Base-by-base conservation (phyloP, 2,329 filamentous ascomycete genomes). In the Didymellaceae sp. region DNA sequence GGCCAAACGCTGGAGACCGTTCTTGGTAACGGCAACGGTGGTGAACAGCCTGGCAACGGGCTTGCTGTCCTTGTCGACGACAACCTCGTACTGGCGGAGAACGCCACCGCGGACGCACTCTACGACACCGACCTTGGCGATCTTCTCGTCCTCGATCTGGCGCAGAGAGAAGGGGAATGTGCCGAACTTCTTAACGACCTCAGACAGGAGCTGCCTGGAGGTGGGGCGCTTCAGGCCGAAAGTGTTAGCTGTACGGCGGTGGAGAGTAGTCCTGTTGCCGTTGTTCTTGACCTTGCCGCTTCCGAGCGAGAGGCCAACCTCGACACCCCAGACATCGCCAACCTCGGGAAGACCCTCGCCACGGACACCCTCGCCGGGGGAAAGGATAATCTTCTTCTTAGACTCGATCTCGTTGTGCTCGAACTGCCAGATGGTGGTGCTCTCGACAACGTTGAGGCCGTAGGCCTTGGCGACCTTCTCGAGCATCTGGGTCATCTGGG, bases 341-440 rank as follows among this genome's bases (percentile, higher is more conserved):
- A 96, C 79, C 70, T 95, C 93, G 50, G 94, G 89, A 50, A 86
- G 76, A 69, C 94, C 94, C 55, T 99, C 94, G 49, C 93, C 93
- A 80, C 91, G 95, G 71, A 89, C 86, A 60, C 90, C 90, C 68
- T 97, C 91, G 42, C 86, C 84, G 25, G 91, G 89, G 18, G 91
- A 84, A 50, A 99, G 81, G 62, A 99, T 94, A 70, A 99, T 96
- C 86, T 97, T 97, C 87, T 97, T 97, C 82, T 88, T 86, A 67
- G 90, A 89, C 80, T 99, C 94, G 59, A 99, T 97, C 77, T 99
- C 94, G 77, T 97, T 96, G 74, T 90, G 89, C 71, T 91, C 91
- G 74, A 99, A 97, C 54, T 91, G 78, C 92, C 94, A 99, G 70
- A 90, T 96, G 33, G 94, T 99, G 58, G 94, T 99, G 82, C 92